phyloP scores from a whole-genome alignment of 2,329 filamentous ascomycete genomes.

The Pseudogymnoascus sp. region DNA sequence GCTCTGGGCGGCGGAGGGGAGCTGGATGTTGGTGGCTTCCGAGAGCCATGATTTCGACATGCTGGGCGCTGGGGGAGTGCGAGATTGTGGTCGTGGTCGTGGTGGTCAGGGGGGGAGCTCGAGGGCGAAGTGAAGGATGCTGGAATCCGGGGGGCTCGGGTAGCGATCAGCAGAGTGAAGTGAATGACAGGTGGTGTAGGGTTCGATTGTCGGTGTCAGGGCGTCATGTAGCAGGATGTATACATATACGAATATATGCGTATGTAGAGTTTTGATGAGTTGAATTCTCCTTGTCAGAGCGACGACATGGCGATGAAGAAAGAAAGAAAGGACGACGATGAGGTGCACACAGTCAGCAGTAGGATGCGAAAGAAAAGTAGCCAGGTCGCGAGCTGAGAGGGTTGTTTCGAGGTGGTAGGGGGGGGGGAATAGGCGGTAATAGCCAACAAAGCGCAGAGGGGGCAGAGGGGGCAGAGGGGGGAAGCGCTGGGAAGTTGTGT shows the following conservation, averaged over 20 bases:
- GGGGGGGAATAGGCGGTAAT: neutral
- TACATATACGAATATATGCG: neutral
- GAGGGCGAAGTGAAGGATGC: too few species aligned
- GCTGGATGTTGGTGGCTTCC: neutral
- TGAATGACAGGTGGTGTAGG: neutral
- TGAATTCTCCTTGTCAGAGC: neutral
- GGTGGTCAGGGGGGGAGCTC: neutral
- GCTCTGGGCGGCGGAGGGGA: neutral
- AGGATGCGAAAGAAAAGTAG: neutral
- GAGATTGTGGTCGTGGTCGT: neutral
- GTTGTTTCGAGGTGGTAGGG: neutral
- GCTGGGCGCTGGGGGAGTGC: neutral
- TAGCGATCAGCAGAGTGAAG: neutral
- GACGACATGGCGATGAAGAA: neutral
- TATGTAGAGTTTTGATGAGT: neutral
- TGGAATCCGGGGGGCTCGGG: slow-evolving; percentile 1
- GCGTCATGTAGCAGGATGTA: neutral
- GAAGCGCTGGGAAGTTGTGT: neutral
- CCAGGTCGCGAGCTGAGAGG: neutral
- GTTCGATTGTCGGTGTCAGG: neutral
- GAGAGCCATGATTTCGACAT: slow-evolving; percentile 3
- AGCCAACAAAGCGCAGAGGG: neutral
- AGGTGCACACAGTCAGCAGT: neutral
- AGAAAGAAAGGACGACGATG: neutral
- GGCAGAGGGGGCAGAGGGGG: neutral